phyloP scores from a whole-genome alignment of 208 protist genomes.

The Acanthamoeba royreba region DNA sequence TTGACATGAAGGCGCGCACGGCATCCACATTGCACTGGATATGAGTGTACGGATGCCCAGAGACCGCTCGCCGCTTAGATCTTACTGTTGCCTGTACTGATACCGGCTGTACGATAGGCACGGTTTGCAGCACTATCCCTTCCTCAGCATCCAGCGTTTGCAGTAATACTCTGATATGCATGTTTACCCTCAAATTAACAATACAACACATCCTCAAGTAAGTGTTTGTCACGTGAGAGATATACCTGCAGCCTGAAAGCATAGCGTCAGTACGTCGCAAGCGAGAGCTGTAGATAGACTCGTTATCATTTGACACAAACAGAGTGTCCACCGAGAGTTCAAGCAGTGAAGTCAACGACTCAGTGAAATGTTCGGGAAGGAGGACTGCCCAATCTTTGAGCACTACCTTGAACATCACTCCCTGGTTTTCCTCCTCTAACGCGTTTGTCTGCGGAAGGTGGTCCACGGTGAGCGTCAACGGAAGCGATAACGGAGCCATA shows the following conservation, averaged over 20 bases:
- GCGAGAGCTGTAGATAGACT: background rate
- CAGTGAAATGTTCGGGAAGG: background rate
- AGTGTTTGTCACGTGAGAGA: no score
- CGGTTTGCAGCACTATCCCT: background rate
- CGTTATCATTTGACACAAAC: background rate
- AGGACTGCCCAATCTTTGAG: background rate
- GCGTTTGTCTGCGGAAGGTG: no score
- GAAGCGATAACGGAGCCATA: no score
- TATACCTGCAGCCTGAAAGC: background rate
- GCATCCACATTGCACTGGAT: slow-evolving; percentile 6
- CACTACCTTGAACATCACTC: slow-evolving; percentile 21
- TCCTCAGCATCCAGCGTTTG: background rate
- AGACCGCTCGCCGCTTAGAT: background rate
- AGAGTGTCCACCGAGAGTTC: background rate
- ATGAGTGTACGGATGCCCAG: background rate
- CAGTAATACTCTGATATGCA: background rate
- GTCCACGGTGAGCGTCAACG: no score
- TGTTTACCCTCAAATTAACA: no score
- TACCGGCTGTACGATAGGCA: background rate
- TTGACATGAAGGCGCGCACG: background rate
- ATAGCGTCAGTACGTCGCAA: background rate
- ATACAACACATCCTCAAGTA: no score
- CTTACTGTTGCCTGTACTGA: background rate
- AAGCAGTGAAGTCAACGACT: background rate
- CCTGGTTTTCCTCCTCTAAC: background rate